Evolutionary conservation across 805 yeast species (phyloP), one percentile per base, ranked within the genome.

Genomic region (Starmera amethionina): DNA sequence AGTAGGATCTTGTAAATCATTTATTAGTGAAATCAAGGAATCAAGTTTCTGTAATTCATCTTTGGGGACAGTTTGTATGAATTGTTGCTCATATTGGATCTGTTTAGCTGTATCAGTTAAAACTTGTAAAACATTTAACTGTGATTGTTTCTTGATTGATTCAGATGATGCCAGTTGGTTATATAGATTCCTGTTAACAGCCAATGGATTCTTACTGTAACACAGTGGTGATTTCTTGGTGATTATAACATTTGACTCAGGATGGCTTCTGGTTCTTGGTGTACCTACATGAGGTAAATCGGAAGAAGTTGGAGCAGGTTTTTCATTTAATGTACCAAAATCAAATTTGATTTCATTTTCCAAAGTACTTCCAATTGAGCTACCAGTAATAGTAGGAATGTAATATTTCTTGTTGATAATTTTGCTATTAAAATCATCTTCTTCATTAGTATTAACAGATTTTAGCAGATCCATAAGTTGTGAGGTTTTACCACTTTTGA

Each of bases 381-480:
- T 44, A 14, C 54, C 39, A 0, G 72, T 64, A 4, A 73, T 70
- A 9, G 52, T 47, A 40, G 27, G 66, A 40, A 45, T 44, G 35
- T 54, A 50, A 44, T 53, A 35, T n/a, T 19, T 36, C 28, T 44
- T 46, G 12, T 34, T 33, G 30, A 27, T 29, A 34, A 16, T 38
- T 34, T 22, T 36, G 34, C 39, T 11, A 42, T 18, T 5, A 1
- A 53, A 28, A 33, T 67, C 65, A 77, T 75, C 73, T 29, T 51
- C 49, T 31, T 59, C 58, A 45, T 63, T 72, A 39, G 66, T 63
- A 22, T 22, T 8, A 22, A 22, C 6, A 22, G 27, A 22, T n/a
- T 63, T 58, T 9, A 79, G 64, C 36, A 77, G 44, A 35, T 56
- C 59, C 14, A 49, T 43, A n/a, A 73, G 47, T 12, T 52, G 51